Evolutionary conservation across 176 grass and related monocot genomes (phyloP), one percentile per base, ranked within the genome.

Genomic region (Luzula sylvatica): DNA sequence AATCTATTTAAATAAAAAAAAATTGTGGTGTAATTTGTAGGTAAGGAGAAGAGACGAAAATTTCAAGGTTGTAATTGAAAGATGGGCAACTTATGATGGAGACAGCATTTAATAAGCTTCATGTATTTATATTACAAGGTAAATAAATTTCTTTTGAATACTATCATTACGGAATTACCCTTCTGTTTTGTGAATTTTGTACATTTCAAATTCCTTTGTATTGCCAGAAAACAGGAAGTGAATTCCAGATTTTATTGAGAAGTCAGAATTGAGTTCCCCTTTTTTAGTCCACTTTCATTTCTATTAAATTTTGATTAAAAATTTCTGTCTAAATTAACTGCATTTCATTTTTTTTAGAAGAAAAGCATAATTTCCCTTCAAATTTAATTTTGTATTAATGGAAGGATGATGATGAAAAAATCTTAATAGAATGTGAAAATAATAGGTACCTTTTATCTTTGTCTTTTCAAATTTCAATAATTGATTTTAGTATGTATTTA

Each of bases 71-170:
- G 69, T 80, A 9, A 79, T 87, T 64, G 85, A 98, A 78, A 86
- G 92, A 77, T 98, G 92, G 85, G 80, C 71, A 72, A 82, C 81
- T 11, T 98, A 90, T 77, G 92, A 98, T 65, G 92, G 85, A 65
- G 81, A 90, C 65, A 84, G 81, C 38, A 83, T 98, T 56, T 90
- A 77, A 8, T 30, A 18, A 64, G 29, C 59, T 11, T 12, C 8
- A 29, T 35, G 23, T 64, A 44, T 40, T 39, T 24, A 15, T 48
- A 28, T 63, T 48, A 64, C 13, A 23, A 30, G 24, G 42, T 63
- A 28, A 63, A 15, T 12, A 3, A 3, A 46, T 61, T 23, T 58
- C 35, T 40, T 46, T 46, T 15, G 5, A 46, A 46, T 44, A 26
- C 21, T 27, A 14, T 35, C 9, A 35, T 35, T 35, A 35, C 9